Conservation (phyloP, 2,329 filamentous ascomycete species). For the Diaporthe citri region DNA sequence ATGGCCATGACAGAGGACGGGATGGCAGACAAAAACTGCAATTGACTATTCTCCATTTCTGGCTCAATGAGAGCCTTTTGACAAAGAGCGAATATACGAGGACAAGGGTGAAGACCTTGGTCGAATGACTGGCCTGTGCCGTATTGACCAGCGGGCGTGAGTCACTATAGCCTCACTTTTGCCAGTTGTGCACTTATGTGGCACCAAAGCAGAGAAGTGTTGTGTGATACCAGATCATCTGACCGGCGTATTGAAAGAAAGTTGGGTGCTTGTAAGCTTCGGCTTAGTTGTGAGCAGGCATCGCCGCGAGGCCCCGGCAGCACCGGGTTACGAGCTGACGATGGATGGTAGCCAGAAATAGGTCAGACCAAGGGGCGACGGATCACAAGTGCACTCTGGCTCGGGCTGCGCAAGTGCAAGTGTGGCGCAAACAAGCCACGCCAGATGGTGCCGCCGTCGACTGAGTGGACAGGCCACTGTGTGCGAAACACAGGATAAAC, state of each 20-base stretch:
- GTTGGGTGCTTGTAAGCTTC: not conserved
- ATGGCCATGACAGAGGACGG: not conserved
- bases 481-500: not conserved
- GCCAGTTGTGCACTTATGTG: not conserved
- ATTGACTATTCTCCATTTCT: not conserved
- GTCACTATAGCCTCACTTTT: not conserved
- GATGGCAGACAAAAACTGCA: too few species aligned
- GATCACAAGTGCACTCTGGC: not conserved
- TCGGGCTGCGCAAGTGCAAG: constrained; percentile 9
- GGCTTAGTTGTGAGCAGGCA: not conserved
- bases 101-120: not conserved
- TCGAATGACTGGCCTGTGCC: not conserved
- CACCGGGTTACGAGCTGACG: constrained; percentile 22
- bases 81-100: not conserved
- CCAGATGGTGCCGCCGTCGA: not conserved
- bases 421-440: constrained; percentile 29
- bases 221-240: not conserved
- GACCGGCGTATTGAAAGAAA: not conserved
- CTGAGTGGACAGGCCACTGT: not conserved
- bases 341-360: constrained; percentile 12
- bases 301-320: not conserved
- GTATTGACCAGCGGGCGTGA: not conserved
- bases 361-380: not conserved
- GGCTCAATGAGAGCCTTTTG: not conserved
- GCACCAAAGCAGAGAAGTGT: not conserved